A percentile compares a stretch with the other conserved stretches of the same genome.
These are phyloP conservation scores for Tricholoma matsutake DNA, from an alignment of 768 basidiomycete species.

Conservation along the genomic window DNA sequence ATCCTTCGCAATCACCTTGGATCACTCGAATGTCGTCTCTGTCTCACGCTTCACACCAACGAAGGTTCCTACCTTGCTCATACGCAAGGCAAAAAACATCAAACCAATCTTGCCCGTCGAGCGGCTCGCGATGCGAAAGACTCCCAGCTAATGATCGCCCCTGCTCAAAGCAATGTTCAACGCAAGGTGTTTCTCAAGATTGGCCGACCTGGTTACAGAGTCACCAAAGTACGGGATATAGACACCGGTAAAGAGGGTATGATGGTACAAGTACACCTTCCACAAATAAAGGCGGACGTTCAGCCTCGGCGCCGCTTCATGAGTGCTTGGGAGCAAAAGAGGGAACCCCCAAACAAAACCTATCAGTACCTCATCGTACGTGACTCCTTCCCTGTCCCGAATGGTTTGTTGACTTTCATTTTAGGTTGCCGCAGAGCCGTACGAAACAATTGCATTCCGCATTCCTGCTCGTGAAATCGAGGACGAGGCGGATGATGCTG, in stretches of 20 bases:
- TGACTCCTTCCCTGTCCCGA: conserved; percentile 15
- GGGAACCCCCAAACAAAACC: conserved; percentile 91
- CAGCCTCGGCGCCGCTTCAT: conserved; percentile 88
- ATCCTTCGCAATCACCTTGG: conserved; percentile 98
- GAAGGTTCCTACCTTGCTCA: conserved; percentile 99
- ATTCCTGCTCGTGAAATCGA: conserved; percentile 97
- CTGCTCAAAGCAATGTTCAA: conserved; percentile 73
- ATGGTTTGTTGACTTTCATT: conserved; percentile 26
- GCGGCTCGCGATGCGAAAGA: conserved; percentile 98
- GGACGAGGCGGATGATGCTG: conserved; percentile 87
- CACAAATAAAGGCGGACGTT: conserved; percentile 87
- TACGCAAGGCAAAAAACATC: conserved; percentile 99
- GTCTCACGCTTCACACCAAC: conserved; percentile 97
- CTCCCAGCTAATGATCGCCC: conserved; percentile 84
- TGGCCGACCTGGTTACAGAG: conserved; percentile 91
- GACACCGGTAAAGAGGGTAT: conserved; percentile 93
- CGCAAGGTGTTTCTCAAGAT: conserved; percentile 98
- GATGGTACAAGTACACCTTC: conserved; percentile 95
- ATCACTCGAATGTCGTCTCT: conserved; percentile 96
- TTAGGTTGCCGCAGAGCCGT: conserved; percentile 98
- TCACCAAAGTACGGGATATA: conserved; percentile 93
- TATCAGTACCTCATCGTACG: conserved; percentile 97
- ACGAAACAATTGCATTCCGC: conserved; percentile 98
- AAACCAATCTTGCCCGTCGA: conserved; percentile 95
- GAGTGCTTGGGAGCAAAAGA: conserved; percentile 97